These are phyloP conservation scores for Xylariaceae sp. DNA, from an alignment of 2,329 filamentous ascomycete species.

Conservation along the genomic window DNA sequence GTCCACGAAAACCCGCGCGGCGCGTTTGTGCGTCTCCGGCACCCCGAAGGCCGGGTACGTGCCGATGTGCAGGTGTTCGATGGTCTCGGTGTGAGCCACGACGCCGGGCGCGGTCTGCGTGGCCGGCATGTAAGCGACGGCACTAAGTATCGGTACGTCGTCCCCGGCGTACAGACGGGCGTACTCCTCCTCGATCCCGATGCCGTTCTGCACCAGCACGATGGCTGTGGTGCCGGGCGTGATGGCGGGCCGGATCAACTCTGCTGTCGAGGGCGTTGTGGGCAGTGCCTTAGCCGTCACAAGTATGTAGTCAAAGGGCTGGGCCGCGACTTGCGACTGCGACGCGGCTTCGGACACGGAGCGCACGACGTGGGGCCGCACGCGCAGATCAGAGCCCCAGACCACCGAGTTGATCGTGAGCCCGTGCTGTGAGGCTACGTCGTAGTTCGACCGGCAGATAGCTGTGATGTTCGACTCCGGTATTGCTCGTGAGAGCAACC, in stretches of 20 bases:
- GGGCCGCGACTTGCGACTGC: not conserved
- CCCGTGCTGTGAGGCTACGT: slow-evolving; percentile 34
- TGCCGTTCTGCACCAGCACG: slow-evolving; percentile 64
- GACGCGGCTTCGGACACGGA: slow-evolving; percentile 41
- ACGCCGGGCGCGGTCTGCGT: slow-evolving; percentile 56
- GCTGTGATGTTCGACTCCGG: slow-evolving; percentile 36
- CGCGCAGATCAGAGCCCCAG: slow-evolving; percentile 38
- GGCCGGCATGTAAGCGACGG: slow-evolving; percentile 58
- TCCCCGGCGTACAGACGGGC: slow-evolving; percentile 51
- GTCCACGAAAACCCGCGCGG: slow-evolving; percentile 45
- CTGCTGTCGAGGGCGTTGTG: slow-evolving; percentile 34
- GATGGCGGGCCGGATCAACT: slow-evolving; percentile 39
- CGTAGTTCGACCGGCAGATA: slow-evolving; percentile 42
- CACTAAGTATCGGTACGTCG: slow-evolving; percentile 52
- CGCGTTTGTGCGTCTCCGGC: slow-evolving; percentile 34
- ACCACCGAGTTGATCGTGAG: slow-evolving; percentile 40
- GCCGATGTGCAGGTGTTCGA: slow-evolving; percentile 57
- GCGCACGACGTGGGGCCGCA: slow-evolving; percentile 35
- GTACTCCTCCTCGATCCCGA: slow-evolving; percentile 60
- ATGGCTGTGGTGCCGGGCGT: slow-evolving; percentile 48
- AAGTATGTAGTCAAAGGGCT: slow-evolving; percentile 39
- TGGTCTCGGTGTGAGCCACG: slow-evolving; percentile 50
- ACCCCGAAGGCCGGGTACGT: slow-evolving; percentile 49
- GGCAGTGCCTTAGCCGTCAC: slow-evolving; percentile 37
- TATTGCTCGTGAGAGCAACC: slow-evolving; percentile 33